These are phyloP conservation scores for Paramarasmius palmivorus DNA, from an alignment of 1,284 basidiomycete genomes.

Conservation along the genomic window DNA sequence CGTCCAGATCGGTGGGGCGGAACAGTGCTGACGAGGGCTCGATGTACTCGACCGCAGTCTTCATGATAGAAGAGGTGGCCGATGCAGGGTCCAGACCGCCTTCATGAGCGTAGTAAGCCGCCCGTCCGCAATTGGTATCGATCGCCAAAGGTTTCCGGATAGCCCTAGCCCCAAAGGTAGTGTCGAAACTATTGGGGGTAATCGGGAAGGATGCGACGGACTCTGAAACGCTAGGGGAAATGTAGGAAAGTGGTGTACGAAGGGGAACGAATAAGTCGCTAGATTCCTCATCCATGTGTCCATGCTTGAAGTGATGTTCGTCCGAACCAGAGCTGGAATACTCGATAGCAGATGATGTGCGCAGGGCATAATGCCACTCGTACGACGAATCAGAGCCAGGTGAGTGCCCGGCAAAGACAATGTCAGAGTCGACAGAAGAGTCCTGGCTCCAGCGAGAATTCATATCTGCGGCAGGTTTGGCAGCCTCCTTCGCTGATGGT, in stretches of 20 bases:
- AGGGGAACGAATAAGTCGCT: constrained; percentile 33
- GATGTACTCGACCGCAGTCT: constrained; percentile 64
- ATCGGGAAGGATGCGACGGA: constrained; percentile 42
- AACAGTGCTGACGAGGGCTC: constrained; percentile 31
- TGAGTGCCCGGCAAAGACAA: constrained; percentile 55
- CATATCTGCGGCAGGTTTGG: constrained; percentile 31
- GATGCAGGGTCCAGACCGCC: constrained; percentile 52
- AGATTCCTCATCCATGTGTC: constrained; percentile 23
- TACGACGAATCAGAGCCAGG: constrained; percentile 33
- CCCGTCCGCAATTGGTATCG: constrained; percentile 54
- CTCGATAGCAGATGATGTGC: constrained; percentile 42
- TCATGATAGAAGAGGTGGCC: constrained; percentile 62
- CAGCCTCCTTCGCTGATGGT: constrained; percentile 38
- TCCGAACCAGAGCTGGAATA: constrained; percentile 38
- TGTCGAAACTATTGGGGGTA: constrained; percentile 52
- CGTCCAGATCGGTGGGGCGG: constrained; percentile 23
- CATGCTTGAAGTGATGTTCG: constrained; percentile 16
- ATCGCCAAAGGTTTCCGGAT: constrained; percentile 54
- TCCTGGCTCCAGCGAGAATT: constrained; percentile 66
- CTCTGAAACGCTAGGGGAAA: constrained; percentile 33
- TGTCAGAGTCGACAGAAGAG: constrained; percentile 50
- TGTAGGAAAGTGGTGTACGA: constrained; percentile 30
- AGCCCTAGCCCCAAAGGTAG: constrained; percentile 35
- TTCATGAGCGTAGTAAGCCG: constrained; percentile 47
- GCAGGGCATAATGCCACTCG: constrained; percentile 33